Base-by-base conservation (phyloP, 2,329 filamentous ascomycete species). In the Pseudocercospora pini-densiflorae region DNA sequence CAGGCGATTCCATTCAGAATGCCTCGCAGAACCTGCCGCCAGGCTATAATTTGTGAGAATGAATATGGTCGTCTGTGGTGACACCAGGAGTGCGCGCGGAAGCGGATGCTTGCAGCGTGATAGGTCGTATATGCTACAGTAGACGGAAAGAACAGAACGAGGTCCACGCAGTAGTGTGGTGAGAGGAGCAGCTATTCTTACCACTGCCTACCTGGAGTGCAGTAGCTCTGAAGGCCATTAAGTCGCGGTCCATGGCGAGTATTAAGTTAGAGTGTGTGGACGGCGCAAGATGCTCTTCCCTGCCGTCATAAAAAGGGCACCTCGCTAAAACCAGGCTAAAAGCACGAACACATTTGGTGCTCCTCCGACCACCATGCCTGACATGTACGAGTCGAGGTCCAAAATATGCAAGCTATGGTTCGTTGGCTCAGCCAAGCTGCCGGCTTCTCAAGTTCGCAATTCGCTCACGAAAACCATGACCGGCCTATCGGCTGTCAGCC, bases 231-330 rank as follows among this genome's bases (percentile, higher is more conserved):
- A 47, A 45, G 57, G 62, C 67, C 67, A 69, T 69, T 62, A 62
- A 62, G 55, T 66, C 62, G 64, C 62, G 64, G 65, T 64, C 65
- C 67, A 70, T 66, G 66, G 66, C 65, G 63, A 62, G 63, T 58
- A 68, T 68, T 69, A 62, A 67, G 67, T 69, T 70, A 67, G 68
- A 62, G 67, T 65, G 66, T 64, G 60, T 59, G 55, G 55, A 61
- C 64, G 60, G 62, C 45, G 59, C 57, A 63, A 58, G 55, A 58
- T 58, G 29, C 55, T 29, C 60, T 59, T 69, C 68, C 68, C 68
- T 66, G 68, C 45, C 61, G 59, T 40, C 62, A 64, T 40, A 43
- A 53, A 63, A 61, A 43, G 55, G 49, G 58, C 55, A 59, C 51
- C 54, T 63, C 61, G 64, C 64, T 57, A 47, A 61, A 53, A 49